Percentiles rank a stretch among this genome's conserved stretches.
Conservation (phyloP, 768 basidiomycete genomes). For the Leccinum imitatum region DNA sequence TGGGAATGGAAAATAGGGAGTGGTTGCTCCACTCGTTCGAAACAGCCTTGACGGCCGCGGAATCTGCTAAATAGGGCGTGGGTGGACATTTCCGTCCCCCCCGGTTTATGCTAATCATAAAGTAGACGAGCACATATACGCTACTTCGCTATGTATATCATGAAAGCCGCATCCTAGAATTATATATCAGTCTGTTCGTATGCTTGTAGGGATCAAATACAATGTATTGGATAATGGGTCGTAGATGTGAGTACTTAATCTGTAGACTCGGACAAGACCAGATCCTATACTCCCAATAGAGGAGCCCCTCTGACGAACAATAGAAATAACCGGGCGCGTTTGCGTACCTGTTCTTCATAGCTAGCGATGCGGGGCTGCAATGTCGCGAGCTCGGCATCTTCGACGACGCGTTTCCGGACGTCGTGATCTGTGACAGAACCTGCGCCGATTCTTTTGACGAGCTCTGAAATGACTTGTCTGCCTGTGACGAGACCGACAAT, state of each 20-base stretch:
- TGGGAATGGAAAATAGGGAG: conserved; percentile 81
- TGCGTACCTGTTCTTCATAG: conserved; percentile 88
- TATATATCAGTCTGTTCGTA: not conserved
- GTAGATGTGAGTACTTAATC: too few species aligned
- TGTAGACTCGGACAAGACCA: too few species aligned
- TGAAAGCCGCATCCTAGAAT: not conserved
- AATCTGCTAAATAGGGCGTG: conserved; percentile 34
- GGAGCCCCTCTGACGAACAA: too few species aligned
- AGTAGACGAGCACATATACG: not conserved
- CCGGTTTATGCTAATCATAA: too few species aligned
- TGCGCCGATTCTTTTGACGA: conserved; percentile 67
- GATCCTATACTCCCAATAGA: too few species aligned
- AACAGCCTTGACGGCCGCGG: conserved; percentile 71
- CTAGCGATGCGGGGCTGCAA: conserved; percentile 81
- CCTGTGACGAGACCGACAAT: conserved; percentile 83
- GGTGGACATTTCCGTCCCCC: too few species aligned
- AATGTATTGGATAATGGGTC: too few species aligned
- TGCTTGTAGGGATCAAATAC: too few species aligned
- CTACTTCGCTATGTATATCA: not conserved
- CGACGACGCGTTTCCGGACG: conserved; percentile 67
- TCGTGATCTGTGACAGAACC: conserved; percentile 54
- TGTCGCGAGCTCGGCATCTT: conserved; percentile 61
- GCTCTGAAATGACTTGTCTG: conserved; percentile 84
- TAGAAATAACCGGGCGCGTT: not conserved
- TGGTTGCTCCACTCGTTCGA: conserved; percentile 58